phyloP scores from a whole-genome alignment of 1,284 basidiomycete genomes.

The Cryptococcus neoformans region DNA sequence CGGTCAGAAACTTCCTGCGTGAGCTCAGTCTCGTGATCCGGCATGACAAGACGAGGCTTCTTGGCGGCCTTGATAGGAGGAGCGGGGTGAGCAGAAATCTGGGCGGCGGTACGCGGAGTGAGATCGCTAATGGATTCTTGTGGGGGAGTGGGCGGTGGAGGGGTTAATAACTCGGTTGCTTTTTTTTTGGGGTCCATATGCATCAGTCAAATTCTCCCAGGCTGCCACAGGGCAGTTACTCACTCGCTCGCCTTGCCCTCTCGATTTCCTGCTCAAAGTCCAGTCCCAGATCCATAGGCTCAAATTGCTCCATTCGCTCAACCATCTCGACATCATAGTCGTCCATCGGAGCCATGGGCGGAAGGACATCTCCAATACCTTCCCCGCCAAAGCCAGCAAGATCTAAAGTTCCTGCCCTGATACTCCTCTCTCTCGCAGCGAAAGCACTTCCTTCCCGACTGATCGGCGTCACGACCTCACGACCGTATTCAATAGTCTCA shows the following conservation, averaged over 20 bases:
- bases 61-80: constrained; percentile 59
- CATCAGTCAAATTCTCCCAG: no score
- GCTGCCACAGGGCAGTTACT: constrained; percentile 6
- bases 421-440: not conserved
- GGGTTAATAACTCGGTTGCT: constrained; percentile 42
- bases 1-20: constrained; percentile 61
- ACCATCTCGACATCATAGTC: constrained; percentile 1
- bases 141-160: constrained; percentile 37
- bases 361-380: constrained; percentile 3
- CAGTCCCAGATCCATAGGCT: constrained; percentile 48
- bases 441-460: constrained; percentile 15
- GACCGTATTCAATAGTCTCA: constrained; percentile 37
- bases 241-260: constrained; percentile 27
- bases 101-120: constrained; percentile 56
- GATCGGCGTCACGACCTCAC: constrained; percentile 23
- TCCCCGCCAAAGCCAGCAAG: not conserved
- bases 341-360: constrained; percentile 2
- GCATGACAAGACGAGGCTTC: constrained; percentile 55
- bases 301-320: constrained; percentile 18
- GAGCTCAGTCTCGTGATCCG: constrained; percentile 75
- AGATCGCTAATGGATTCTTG: constrained; percentile 43
- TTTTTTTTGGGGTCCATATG: not conserved
- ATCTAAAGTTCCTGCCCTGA: not conserved
- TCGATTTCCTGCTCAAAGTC: constrained; percentile 52
- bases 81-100: constrained; percentile 56